Percentiles rank a stretch among this genome's conserved stretches.
Evolutionary conservation across 345 rosid species (phyloP).

Genomic region (Moricandia moricandioides): DNA sequence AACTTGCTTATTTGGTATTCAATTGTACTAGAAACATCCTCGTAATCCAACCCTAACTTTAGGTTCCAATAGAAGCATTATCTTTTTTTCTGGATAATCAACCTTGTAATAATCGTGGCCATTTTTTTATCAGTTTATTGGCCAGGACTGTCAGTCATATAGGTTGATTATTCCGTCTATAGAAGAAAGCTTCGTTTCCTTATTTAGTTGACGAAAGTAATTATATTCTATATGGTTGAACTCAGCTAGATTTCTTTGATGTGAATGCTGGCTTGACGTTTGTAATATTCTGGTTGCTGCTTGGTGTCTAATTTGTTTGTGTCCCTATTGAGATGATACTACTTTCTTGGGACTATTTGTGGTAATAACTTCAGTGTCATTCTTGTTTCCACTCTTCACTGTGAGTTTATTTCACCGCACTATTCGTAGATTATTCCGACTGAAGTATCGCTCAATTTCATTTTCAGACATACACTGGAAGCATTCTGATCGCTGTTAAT

Average conservation of each 20-base stretch:
- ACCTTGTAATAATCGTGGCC: background rate
- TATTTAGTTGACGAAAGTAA: constrained; percentile 1
- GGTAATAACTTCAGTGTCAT: constrained; percentile 5
- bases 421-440: constrained; percentile 2
- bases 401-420: constrained; percentile 1
- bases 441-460: constrained; percentile 5
- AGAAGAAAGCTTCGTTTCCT: background rate
- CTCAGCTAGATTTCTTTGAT: constrained; percentile 13
- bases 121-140: background rate
- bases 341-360: constrained; percentile 2
- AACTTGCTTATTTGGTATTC: constrained; percentile 13
- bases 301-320: constrained; percentile 11
- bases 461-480: constrained; percentile 90
- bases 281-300: constrained; percentile 12
- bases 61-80: background rate
- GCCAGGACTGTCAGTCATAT: background rate
- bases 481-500: constrained; percentile 96
- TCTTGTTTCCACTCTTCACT: constrained; percentile 6
- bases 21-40: background rate
- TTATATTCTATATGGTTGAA: background rate
- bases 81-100: background rate
- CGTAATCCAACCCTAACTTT: background rate
- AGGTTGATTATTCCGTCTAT: background rate
- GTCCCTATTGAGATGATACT: constrained; percentile 6
- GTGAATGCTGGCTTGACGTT: constrained; percentile 13